Conservation (phyloP, 169 alveolate genomes). For the Gregarina niphandrodes region DNA sequence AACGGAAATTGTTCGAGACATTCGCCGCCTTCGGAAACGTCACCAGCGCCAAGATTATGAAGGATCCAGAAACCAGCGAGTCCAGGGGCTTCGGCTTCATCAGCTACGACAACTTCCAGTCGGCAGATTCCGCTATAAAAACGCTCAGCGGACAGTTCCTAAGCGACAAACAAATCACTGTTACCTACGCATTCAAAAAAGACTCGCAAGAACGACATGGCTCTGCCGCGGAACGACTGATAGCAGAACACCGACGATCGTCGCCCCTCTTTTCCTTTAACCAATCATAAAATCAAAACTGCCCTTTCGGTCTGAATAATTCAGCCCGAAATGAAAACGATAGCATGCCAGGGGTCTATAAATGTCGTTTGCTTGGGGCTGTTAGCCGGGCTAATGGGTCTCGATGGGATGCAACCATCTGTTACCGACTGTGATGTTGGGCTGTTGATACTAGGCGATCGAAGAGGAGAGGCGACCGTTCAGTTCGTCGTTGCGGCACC, state of each 20-base stretch:
- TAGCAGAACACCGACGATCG: conserved; percentile 47
- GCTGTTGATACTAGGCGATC: too few species aligned
- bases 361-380: too few species aligned
- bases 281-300: too few species aligned
- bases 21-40: conserved; percentile 87
- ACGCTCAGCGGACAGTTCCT: conserved; percentile 82
- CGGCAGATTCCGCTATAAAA: conserved; percentile 88
- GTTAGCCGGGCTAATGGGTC: too few species aligned
- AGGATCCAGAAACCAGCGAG: conserved; percentile 68
- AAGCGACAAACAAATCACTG: conserved; percentile 80
- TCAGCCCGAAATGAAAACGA: too few species aligned
- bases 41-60: conserved; percentile 49
- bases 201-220: conserved; percentile 74
- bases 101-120: conserved; percentile 83
- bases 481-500: too few species aligned
- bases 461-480: too few species aligned
- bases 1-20: conserved; percentile 74
- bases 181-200: conserved; percentile 87
- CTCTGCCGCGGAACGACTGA: conserved; percentile 58
- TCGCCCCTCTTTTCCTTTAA: too few species aligned
- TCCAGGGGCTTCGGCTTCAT: conserved; percentile 86
- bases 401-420: too few species aligned
- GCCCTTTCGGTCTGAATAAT: too few species aligned
- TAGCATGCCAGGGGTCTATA: too few species aligned
- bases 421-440: too few species aligned